Percentiles rank a stretch among this genome's conserved stretches.
Conservation (phyloP, 805 yeast genomes). For the Candida boleticola region DNA sequence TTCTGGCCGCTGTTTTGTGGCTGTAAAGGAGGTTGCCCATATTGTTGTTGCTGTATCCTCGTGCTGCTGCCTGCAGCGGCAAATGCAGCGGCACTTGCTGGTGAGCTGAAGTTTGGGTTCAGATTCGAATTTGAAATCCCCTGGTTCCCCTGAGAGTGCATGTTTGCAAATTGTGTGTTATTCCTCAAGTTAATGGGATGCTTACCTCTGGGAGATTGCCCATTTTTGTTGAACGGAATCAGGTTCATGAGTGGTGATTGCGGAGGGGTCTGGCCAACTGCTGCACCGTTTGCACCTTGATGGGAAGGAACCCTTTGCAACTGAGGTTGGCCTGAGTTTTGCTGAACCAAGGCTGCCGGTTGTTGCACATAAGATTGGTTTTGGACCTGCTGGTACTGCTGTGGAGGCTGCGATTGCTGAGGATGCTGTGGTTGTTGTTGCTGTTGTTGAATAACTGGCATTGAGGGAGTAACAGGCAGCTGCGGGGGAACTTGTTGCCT, state of each 20-base stretch:
- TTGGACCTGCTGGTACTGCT: slow-evolving; percentile 1
- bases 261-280: background rate
- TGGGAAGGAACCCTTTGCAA: background rate
- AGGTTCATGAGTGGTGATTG: background rate
- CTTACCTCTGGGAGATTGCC: slow-evolving; percentile 2
- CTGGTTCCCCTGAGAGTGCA: background rate
- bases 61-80: slow-evolving; percentile 4
- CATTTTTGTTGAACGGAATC: background rate
- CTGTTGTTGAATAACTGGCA: background rate
- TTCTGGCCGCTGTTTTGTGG: too few relatives aligned
- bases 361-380: slow-evolving; percentile 1
- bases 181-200: slow-evolving; percentile 3
- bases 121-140: too few relatives aligned
- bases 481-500: background rate
- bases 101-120: too few relatives aligned
- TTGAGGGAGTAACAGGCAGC: background rate
- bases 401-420: background rate
- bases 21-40: background rate
- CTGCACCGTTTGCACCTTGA: background rate
- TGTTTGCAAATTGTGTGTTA: slow-evolving; percentile 1
- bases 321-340: slow-evolving; percentile 2
- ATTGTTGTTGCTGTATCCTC: too few relatives aligned
- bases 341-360: background rate
- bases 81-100: slow-evolving; percentile 1
- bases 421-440: background rate